Base-by-base conservation (phyloP, 2,329 filamentous ascomycete genomes). In the Ceratocystis ficicola region DNA sequence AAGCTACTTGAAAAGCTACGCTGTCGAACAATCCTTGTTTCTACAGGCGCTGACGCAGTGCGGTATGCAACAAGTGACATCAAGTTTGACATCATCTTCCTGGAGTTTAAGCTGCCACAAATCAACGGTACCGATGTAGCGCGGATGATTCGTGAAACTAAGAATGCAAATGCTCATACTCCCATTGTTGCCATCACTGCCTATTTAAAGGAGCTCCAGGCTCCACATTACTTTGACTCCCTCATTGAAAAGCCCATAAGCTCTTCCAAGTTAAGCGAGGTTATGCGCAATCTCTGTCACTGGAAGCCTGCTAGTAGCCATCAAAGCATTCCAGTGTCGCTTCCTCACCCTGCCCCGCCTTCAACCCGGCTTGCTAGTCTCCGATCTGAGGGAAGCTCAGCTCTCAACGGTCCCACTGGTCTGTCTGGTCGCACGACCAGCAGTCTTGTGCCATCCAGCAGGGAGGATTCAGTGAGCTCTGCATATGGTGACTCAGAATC, bases 81-180 rank as follows among this genome's bases (percentile, higher is more conserved):
- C 73, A 95, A 97, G 73, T 99, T 97, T 73, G 94, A 99, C 75
- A 90, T 96, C 71, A 96, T 99, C 73, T 94, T 99, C 80, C 93
- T 96, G 75, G 94, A 99, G 76, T 96, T 91, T 77, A 95, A 93
- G 74, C 79, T 99, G 59, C 93, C 94, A 8, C 90, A 95, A 72
- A 91, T 97, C 72, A 97, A 91, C 71, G 94, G 94, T 28, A 89
- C 90, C 12, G 94, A 99, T 73, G 90, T 99, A 66, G 93, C 94
- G 63, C 88, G 94, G 44, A 99, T 99, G 94, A 91, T 99, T 70
- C 86, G 94, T 61, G 93, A 97, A 73, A 96, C 93, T 0, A 94
- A 93, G 77, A 96, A 96, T 74, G 85, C 90, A 67, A 99, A 99
- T 73, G 88, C 89, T 0, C 86, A 94, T 71, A 99, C 94, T 0